Evolutionary conservation across 306 rosid species (phyloP).

Genomic region (Sicyos baderoa): DNA sequence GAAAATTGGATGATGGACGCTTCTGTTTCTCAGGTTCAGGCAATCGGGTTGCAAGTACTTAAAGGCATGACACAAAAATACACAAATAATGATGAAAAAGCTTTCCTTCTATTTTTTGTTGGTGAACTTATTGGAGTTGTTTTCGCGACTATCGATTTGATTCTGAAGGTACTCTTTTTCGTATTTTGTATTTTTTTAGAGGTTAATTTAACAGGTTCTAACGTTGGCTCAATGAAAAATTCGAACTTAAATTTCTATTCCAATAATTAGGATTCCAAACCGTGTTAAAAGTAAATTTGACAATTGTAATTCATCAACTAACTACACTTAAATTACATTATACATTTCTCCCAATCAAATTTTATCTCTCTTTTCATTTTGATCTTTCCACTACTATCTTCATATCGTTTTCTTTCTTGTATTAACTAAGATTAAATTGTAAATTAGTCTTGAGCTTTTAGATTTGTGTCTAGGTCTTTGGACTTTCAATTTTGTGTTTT

Average conservation of each 20-base stretch:
- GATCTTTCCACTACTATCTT: background rate
- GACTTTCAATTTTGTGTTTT: too few relatives aligned
- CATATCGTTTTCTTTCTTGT: background rate
- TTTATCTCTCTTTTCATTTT: background rate
- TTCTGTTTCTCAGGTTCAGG: slow-evolving; percentile 56
- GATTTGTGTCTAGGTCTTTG: too few relatives aligned
- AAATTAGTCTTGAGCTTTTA: too few relatives aligned
- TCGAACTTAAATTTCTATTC: background rate
- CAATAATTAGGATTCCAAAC: background rate
- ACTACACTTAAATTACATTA: background rate
- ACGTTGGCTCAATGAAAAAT: background rate
- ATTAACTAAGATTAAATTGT: background rate
- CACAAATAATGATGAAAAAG: slow-evolving; percentile 41
- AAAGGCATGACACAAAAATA: slow-evolving; percentile 53
- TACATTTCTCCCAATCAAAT: background rate
- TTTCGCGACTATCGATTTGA: slow-evolving; percentile 46
- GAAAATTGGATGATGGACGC: slow-evolving; percentile 23
- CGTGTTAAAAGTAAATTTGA: background rate
- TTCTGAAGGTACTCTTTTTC: slow-evolving; percentile 45
- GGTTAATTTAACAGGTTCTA: background rate
- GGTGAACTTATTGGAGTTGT: slow-evolving; percentile 62
- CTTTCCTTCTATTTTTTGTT: slow-evolving; percentile 52
- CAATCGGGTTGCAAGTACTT: slow-evolving; percentile 74
- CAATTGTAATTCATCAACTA: background rate
- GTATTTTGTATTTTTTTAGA: slow-evolving; percentile 8